Evolutionary conservation across 768 basidiomycete genomes (phyloP).

Genomic region (Suillus clintonianus): DNA sequence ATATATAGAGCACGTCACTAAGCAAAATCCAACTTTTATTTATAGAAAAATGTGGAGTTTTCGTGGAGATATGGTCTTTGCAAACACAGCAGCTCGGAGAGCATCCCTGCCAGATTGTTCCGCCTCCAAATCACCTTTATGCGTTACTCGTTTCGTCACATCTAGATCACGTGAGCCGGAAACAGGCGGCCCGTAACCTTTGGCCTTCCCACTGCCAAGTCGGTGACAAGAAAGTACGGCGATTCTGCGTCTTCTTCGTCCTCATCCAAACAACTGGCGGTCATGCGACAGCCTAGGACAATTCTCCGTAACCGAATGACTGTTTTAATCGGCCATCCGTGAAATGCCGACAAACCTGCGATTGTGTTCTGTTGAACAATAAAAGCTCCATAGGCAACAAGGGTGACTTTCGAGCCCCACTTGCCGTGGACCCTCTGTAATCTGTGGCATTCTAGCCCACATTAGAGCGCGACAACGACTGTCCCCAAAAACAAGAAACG

Average conservation of each 20-base stretch:
- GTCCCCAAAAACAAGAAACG: not conserved
- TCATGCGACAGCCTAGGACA: constrained; percentile 6
- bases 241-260: not conserved
- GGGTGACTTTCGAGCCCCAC: not conserved
- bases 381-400: constrained; percentile 2
- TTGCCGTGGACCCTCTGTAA: not conserved
- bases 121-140: not conserved
- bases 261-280: constrained; percentile 10
- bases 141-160: not conserved
- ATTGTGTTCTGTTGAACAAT: not conserved
- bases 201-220: not conserved
- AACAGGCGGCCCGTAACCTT: not conserved
- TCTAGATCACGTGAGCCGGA: not conserved
- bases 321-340: constrained; percentile 1
- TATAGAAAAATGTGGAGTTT: too few species aligned
- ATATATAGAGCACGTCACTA: too few species aligned
- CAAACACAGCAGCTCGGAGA: too few species aligned
- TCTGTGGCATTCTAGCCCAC: not conserved
- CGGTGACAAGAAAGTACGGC: not conserved
- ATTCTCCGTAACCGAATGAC: not conserved
- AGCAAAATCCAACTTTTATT: too few species aligned
- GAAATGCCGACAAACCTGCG: not conserved
- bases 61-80: too few species aligned
- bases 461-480: not conserved
- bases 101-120: not conserved